These are phyloP conservation scores for Pyricularia sp. DNA, from an alignment of 2,329 filamentous ascomycete genomes.

Conservation along the genomic window DNA sequence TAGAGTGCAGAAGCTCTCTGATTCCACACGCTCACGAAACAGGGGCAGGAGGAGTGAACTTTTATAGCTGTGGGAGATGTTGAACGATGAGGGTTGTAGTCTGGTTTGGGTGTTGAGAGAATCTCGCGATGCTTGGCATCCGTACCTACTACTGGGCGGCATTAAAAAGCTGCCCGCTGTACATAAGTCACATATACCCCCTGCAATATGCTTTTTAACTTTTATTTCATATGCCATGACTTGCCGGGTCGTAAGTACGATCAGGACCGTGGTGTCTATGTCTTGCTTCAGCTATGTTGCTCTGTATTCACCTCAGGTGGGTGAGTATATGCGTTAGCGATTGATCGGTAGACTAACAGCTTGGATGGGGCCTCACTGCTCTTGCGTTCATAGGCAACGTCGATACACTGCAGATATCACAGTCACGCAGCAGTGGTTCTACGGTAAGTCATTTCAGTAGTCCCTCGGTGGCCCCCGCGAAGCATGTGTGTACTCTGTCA, in stretches of 20 bases:
- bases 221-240: not conserved
- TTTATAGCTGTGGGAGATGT: slow-evolving; percentile 20
- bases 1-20: slow-evolving; percentile 33
- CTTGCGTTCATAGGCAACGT: not conserved
- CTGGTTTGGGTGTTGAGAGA: not conserved
- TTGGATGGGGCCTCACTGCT: not conserved
- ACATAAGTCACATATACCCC: slow-evolving; percentile 21
- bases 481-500: not conserved
- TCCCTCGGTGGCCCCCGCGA: too few species aligned
- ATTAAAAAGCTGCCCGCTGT: slow-evolving; percentile 13
- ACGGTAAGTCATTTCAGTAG: not conserved
- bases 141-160: not conserved
- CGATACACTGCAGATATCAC: not conserved
- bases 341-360: not conserved
- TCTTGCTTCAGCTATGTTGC: not conserved
- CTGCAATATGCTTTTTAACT: slow-evolving; percentile 15
- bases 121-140: not conserved
- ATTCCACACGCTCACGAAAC: slow-evolving; percentile 31
- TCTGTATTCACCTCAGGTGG: not conserved
- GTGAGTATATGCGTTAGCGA: not conserved
- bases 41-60: slow-evolving; percentile 28
- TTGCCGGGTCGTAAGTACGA: not conserved
- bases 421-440: not conserved
- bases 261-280: not conserved
- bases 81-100: not conserved